A percentile compares a stretch with the other conserved stretches of the same genome.
Evolutionary conservation across 176 grass and related monocot genomes (phyloP).

Genomic region (Puccinellia tenuiflora): DNA sequence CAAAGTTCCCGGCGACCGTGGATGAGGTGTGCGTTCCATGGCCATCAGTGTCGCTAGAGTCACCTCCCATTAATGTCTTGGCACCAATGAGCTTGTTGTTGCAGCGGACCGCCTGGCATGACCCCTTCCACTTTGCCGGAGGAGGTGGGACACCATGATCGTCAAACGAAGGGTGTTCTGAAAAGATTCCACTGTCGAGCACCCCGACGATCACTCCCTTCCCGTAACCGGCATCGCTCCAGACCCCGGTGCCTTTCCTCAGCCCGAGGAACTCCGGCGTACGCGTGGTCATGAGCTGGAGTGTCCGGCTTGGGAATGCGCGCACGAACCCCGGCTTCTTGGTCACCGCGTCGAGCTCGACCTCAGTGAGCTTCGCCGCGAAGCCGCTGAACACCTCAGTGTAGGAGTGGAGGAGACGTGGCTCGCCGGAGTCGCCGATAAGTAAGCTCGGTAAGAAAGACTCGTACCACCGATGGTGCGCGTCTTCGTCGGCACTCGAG

Average conservation of each 20-base stretch:
- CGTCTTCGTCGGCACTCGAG: too few relatives aligned
- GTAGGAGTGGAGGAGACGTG: conserved; percentile 6
- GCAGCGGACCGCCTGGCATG: not conserved
- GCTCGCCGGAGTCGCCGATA: not conserved
- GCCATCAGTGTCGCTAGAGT: not conserved
- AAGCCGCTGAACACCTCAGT: not conserved
- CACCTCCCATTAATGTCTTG: not conserved
- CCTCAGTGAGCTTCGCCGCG: conserved; percentile 25
- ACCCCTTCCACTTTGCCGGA: conserved; percentile 14
- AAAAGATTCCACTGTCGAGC: conserved; percentile 37
- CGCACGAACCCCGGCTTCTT: conserved; percentile 17
- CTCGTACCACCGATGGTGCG: conserved; percentile 14
- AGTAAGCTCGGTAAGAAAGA: too few relatives aligned
- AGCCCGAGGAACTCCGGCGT: conserved; percentile 3
- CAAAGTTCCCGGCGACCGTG: conserved; percentile 36
- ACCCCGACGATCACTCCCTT: conserved; percentile 19
- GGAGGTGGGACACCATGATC: not conserved
- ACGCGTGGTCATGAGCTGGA: conserved; percentile 17
- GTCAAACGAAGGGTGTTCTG: conserved; percentile 5
- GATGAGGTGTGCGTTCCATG: conserved; percentile 33
- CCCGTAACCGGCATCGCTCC: not conserved
- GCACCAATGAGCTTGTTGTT: conserved; percentile 9
- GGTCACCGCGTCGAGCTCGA: conserved; percentile 10
- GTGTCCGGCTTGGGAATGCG: conserved; percentile 7
- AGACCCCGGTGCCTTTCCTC: not conserved